Evolutionary conservation across 2,329 filamentous ascomycete genomes (phyloP).

Genomic region (Pseudogymnoascus sp.): DNA sequence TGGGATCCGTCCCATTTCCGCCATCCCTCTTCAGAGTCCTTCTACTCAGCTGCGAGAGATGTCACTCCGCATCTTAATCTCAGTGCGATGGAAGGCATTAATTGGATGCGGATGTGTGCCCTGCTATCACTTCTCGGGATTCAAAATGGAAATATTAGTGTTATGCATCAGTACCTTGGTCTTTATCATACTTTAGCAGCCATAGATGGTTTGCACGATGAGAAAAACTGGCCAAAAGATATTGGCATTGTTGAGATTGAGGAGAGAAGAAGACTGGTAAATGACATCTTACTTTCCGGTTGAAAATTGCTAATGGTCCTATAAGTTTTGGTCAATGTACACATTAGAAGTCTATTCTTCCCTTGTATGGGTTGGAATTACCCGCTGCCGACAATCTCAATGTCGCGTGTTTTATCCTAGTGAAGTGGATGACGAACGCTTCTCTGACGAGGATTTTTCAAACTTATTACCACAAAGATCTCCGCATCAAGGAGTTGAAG

Average conservation of each 20-base stretch:
- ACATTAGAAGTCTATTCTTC: conserved; percentile 46
- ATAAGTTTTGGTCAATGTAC: conserved; percentile 48
- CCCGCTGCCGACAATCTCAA: conserved; percentile 38
- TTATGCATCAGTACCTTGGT: conserved; percentile 43
- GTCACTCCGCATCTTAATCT: conserved; percentile 31
- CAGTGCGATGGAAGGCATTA: conserved; percentile 27
- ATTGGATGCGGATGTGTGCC: conserved; percentile 38
- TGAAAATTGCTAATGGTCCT: conserved; percentile 9
- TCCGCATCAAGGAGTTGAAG: conserved; percentile 19
- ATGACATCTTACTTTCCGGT: not conserved
- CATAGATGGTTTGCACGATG: conserved; percentile 44
- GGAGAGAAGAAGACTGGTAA: conserved; percentile 39
- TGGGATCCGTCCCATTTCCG: conserved; percentile 27
- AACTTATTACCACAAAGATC: not conserved
- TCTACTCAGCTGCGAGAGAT: conserved; percentile 36
- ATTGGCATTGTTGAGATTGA: conserved; percentile 39
- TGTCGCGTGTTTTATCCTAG: conserved; percentile 40
- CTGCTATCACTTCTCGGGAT: conserved; percentile 42
- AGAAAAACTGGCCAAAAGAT: conserved; percentile 41
- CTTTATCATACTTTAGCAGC: conserved; percentile 41
- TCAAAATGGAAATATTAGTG: conserved; percentile 40
- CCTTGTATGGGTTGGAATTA: conserved; percentile 42
- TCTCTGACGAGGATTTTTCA: conserved; percentile 22
- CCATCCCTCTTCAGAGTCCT: conserved; percentile 33
- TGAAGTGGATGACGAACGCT: conserved; percentile 39